Percentiles rank a stretch among this genome's conserved stretches.
These are phyloP conservation scores for Lachancea sp. DNA, from an alignment of 805 yeast genomes.

Conservation along the genomic window DNA sequence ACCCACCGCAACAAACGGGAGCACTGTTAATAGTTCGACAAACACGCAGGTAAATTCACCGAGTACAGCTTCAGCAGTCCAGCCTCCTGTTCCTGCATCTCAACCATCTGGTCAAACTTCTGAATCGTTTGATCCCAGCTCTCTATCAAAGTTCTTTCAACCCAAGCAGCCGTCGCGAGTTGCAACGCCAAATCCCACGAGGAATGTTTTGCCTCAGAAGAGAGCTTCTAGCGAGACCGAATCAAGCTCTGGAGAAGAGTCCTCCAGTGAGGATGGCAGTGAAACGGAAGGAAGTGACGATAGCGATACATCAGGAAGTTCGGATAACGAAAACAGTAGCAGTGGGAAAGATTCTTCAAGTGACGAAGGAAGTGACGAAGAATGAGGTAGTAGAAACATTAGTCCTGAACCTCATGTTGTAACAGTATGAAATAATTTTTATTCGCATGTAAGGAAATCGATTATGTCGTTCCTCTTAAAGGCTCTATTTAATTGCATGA, in stretches of 20 bases:
- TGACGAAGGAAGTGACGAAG: slow-evolving; percentile 8
- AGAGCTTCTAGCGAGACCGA: slow-evolving; percentile 9
- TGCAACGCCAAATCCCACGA: slow-evolving; percentile 9
- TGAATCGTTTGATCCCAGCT: slow-evolving; percentile 31
- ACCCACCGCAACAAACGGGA: slow-evolving; percentile 9
- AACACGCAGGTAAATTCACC: neutral
- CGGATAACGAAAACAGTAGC: slow-evolving; percentile 8
- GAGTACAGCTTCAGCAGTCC: neutral
- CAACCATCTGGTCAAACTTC: slow-evolving; percentile 6
- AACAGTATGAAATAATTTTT: slow-evolving; percentile 5
- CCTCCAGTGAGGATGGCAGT: slow-evolving; percentile 5
- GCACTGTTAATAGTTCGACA: neutral
- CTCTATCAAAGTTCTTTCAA: slow-evolving; percentile 33
- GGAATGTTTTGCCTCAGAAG: slow-evolving; percentile 8
- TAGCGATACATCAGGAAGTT: slow-evolving; percentile 9
- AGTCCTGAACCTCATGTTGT: neutral
- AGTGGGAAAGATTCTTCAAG: slow-evolving; percentile 6
- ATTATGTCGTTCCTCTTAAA: neutral
- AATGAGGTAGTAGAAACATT: neutral
- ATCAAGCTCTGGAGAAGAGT: slow-evolving; percentile 10
- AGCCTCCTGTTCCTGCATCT: neutral
- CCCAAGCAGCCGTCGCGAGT: slow-evolving; percentile 25
- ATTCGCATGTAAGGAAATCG: slow-evolving; percentile 1
- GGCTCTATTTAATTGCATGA: neutral
- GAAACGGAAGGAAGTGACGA: slow-evolving; percentile 12